Evolutionary conservation across 345 rosid genomes (phyloP).

Genomic region (Acer saccharum): DNA sequence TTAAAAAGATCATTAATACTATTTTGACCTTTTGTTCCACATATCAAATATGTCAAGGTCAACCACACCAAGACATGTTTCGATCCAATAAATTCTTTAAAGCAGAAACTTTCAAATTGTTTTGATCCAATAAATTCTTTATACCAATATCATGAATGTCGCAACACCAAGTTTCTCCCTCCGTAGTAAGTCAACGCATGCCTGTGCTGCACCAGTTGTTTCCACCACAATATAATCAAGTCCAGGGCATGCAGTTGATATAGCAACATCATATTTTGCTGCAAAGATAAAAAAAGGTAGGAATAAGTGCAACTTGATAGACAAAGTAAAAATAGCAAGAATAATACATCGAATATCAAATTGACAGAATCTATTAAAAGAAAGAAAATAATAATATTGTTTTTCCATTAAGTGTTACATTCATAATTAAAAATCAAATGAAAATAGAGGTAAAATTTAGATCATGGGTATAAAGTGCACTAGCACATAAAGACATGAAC

Average conservation of each 20-base stretch:
- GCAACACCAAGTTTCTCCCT: constrained; percentile 90
- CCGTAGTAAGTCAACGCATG: constrained; percentile 90
- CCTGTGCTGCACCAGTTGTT: constrained; percentile 90
- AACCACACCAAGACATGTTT: background rate
- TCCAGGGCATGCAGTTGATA: constrained; percentile 94
- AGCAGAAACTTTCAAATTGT: background rate
- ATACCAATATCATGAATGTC: constrained; percentile 97
- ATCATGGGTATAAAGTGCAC: background rate
- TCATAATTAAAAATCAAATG: background rate
- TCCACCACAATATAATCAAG: constrained; percentile 96
- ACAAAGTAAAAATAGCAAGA: background rate
- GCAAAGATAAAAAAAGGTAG: constrained; percentile 35
- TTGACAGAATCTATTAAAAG: background rate
- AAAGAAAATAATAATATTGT: background rate
- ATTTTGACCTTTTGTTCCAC: background rate
- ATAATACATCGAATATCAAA: too few species aligned
- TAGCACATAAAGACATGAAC: background rate
- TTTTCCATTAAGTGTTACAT: background rate
- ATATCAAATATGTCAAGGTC: background rate
- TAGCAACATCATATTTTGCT: constrained; percentile 95
- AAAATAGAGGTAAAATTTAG: background rate
- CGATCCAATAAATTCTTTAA: background rate
- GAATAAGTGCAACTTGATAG: background rate
- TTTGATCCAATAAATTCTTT: background rate
- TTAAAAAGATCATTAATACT: background rate